Conservation (phyloP, 2,329 filamentous ascomycete genomes). For the Aulographum hederae region DNA sequence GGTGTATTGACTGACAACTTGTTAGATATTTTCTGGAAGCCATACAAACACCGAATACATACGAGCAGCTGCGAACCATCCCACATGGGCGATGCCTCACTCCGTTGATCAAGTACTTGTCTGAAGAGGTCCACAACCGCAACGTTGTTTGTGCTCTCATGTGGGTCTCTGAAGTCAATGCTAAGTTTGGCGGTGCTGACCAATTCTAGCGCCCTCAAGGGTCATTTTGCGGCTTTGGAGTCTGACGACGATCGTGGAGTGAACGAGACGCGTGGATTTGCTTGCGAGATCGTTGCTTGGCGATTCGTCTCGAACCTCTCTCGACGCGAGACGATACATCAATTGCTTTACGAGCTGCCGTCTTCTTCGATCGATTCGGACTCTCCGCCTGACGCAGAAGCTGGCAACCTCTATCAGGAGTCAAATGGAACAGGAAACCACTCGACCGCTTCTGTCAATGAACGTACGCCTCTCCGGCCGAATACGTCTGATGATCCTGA, state of each 20-base stretch:
- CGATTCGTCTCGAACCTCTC: slow-evolving; percentile 54
- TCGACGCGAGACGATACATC: slow-evolving; percentile 56
- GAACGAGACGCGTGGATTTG: slow-evolving; percentile 49
- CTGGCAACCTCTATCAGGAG: slow-evolving; percentile 5
- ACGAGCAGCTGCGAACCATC: slow-evolving; percentile 55
- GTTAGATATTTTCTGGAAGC: slow-evolving; percentile 43
- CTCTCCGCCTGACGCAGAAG: slow-evolving; percentile 7
- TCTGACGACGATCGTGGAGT: slow-evolving; percentile 42
- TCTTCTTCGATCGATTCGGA: slow-evolving; percentile 8
- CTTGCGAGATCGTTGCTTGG: slow-evolving; percentile 70
- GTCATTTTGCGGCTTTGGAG: slow-evolving; percentile 50
- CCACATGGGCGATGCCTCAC: slow-evolving; percentile 36
- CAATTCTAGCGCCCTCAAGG: slow-evolving; percentile 45
- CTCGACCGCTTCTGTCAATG: not conserved
- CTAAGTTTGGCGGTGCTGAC: not conserved
- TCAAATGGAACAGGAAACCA: slow-evolving; percentile 1
- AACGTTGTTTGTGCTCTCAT: slow-evolving; percentile 55
- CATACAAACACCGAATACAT: slow-evolving; percentile 46
- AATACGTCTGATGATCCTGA: not conserved
- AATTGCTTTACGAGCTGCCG: slow-evolving; percentile 55
- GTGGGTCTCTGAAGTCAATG: slow-evolving; percentile 24
- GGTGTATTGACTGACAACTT: slow-evolving; percentile 2
- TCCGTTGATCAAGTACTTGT: slow-evolving; percentile 48
- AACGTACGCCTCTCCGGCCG: not conserved
- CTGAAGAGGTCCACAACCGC: slow-evolving; percentile 44